Evolutionary conservation across 2,329 filamentous ascomycete genomes (phyloP).

Genomic region (Exophiala mesophila): DNA sequence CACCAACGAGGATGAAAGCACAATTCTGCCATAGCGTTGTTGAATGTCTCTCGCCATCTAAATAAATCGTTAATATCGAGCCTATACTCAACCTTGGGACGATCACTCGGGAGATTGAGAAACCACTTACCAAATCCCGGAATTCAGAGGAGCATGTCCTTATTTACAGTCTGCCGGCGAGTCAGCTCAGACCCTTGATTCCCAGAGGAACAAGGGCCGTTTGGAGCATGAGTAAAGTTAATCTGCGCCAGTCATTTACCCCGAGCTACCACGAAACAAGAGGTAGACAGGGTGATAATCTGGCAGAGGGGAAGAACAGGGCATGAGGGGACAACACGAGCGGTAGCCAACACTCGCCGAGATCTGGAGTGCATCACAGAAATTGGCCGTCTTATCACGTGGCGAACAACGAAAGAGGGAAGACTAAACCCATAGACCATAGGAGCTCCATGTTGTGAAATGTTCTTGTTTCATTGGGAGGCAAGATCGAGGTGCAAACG

Average conservation of each 20-base stretch:
- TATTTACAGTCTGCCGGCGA: slow-evolving; percentile 77
- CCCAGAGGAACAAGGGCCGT: slow-evolving; percentile 44
- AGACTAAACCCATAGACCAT: neutral
- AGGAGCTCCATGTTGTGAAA: slow-evolving; percentile 3
- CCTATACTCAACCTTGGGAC: too few relatives aligned
- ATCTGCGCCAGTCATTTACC: slow-evolving; percentile 94
- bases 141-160: slow-evolving; percentile 58
- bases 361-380: too few relatives aligned
- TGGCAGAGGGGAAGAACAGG: too few relatives aligned
- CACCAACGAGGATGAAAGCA: too few relatives aligned
- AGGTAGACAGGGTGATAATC: slow-evolving; percentile 82
- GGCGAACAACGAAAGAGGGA: neutral
- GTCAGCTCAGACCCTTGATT: slow-evolving; percentile 41
- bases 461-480: slow-evolving; percentile 11
- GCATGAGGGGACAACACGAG: too few relatives aligned
- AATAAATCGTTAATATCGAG: too few relatives aligned
- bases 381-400: neutral
- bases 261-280: slow-evolving; percentile 60
- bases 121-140: slow-evolving; percentile 51
- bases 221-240: slow-evolving; percentile 44
- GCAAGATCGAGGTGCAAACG: slow-evolving; percentile 14
- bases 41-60: slow-evolving; percentile 75
- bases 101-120: too few relatives aligned
- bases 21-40: too few relatives aligned
- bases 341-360: too few relatives aligned